Conservation (phyloP, 2,329 filamentous ascomycete species). For the Ophiosphaerella narmari region DNA sequence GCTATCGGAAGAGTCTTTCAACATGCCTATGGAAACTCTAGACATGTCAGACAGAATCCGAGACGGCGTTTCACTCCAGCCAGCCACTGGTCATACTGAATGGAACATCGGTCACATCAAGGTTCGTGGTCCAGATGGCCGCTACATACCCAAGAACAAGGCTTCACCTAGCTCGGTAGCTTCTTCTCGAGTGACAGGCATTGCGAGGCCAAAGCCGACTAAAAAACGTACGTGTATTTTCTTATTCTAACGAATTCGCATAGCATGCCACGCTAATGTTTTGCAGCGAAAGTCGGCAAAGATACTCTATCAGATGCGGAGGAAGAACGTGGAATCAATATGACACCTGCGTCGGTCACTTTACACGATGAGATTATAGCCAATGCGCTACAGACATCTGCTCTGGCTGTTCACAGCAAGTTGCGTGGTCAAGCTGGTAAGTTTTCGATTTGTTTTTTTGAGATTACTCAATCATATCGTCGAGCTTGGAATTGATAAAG, state of each 20-base stretch:
- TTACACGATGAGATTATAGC: neutral
- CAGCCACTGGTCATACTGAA: neutral
- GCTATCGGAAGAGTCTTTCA: neutral
- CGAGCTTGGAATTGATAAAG: neutral
- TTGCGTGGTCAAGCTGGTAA: neutral
- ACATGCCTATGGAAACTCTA: neutral
- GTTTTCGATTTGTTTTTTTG: neutral
- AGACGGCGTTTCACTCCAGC: too few relatives aligned
- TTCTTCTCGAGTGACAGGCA: neutral
- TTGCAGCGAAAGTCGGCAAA: neutral
- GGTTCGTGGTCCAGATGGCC: slow-evolving; percentile 22
- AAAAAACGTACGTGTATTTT: neutral
- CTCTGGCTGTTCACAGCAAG: neutral
- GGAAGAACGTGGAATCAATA: neutral
- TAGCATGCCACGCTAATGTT: neutral
- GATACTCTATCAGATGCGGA: neutral
- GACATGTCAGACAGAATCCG: neutral
- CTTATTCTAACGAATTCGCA: neutral
- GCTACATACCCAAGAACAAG: slow-evolving; percentile 10
- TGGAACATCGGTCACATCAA: slow-evolving; percentile 17
- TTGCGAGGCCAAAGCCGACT: slow-evolving; percentile 3
- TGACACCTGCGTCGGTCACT: neutral
- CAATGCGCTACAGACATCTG: neutral
- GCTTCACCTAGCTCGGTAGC: neutral
- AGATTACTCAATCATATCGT: neutral